phyloP scores from a whole-genome alignment of 257 asterid genomes.

The Primulina eburnea region DNA sequence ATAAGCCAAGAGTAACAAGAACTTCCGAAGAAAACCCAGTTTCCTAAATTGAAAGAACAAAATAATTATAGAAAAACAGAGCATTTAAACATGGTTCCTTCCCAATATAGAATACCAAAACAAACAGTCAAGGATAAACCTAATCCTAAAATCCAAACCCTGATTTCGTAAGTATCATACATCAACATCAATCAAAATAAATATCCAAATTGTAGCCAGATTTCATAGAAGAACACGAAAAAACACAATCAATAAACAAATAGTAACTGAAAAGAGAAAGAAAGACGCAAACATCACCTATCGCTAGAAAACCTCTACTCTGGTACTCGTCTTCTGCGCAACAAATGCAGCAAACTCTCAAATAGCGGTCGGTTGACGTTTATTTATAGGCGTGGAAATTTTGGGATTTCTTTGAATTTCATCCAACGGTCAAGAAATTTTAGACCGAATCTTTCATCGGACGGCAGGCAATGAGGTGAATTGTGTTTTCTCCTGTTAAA shows the following conservation, averaged over 20 bases:
- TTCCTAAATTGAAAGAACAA: neutral
- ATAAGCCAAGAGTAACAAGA: neutral
- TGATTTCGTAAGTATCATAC: neutral
- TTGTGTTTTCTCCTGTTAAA: conserved; percentile 54
- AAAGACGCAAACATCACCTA: conserved; percentile 27
- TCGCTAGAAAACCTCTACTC: conserved; percentile 2
- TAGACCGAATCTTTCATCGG: conserved; percentile 40
- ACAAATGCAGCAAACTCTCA: conserved; percentile 16
- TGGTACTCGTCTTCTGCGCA: conserved; percentile 4
- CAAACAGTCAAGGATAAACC: neutral
- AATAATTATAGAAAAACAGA: neutral
- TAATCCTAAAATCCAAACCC: conserved; percentile 16
- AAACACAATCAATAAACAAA: neutral
- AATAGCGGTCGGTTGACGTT: rapidly evolving
- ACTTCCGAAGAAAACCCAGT: neutral
- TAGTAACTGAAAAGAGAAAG: neutral
- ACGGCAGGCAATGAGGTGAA: conserved; percentile 34
- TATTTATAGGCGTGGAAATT: conserved; percentile 37
- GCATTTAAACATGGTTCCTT: neutral
- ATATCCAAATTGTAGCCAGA: neutral
- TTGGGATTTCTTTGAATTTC: conserved; percentile 3
- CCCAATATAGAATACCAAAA: neutral
- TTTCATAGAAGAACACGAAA: neutral
- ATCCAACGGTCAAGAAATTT: conserved; percentile 48
- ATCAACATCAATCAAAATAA: neutral